Evolutionary conservation across 148 eudicot genomes (phyloP), one percentile per base, ranked within the genome.

Genomic region (Rhododendron griersonianum): DNA sequence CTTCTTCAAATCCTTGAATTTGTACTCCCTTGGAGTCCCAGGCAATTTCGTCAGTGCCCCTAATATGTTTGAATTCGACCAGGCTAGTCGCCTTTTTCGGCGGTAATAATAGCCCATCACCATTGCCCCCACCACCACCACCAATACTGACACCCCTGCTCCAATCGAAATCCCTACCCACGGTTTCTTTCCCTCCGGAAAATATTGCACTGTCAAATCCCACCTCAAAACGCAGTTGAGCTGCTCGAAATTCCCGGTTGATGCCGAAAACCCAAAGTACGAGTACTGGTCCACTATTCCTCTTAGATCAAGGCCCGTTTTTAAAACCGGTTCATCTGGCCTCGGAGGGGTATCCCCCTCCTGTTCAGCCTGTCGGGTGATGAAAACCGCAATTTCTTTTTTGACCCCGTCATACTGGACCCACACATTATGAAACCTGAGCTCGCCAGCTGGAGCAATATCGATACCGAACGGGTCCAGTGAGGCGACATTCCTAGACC

Each of bases 191-290:
- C 80, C 84, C 19, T 79, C 86, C 1, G 80, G 76, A 11, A 90
- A 88, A 14, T 87, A 19, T 25, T 89, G 87, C 11, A 95, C 94
- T 1, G 99, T 94, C 57, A 96, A 80, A 53, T 96, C 95, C 99
- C 99, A 96, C 86, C 93, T 88, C 33, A 92, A 84, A 0, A 96
- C 91, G 75, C 99, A 95, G 86, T 95, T 95, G 25, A 96, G 89
- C 91, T 96, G 90, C 1, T 59, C 81, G 0, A 39, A 11, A 5
- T 11, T 85, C 33, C 99, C 98, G 0, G 99, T 96, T 0, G 98
- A 90, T 0, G 93, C 99, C 1, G 99, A 90, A 74, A 96, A 96
- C 21, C 99, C 99, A 81, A 96, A 94, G 76, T 95, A 96, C 1
- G 98, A 93, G 19, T 84, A 14, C 87, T 89, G 89, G 11, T 84